Base-by-base conservation (phyloP, 495 filamentous ascomycete species). In the Terfezia claveryi region DNA sequence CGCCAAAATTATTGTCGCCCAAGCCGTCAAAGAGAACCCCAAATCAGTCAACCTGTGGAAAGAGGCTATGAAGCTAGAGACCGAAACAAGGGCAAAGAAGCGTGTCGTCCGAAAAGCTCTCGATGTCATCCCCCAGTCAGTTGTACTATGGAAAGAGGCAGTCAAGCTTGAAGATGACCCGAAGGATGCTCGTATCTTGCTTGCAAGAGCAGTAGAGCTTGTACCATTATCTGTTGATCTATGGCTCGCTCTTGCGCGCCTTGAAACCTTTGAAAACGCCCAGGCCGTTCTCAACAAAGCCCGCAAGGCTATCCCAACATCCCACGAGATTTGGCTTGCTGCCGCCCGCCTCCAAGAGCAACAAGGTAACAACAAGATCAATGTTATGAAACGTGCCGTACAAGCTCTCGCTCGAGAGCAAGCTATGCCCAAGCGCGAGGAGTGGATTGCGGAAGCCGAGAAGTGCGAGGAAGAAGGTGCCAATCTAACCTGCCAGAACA, bases 361-460 rank as follows among this genome's bases (percentile, higher is more conserved):
- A 66, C 81, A 88, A 59, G 85, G 84, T 16, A 76, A 75, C 10
- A 71, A 74, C 23, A 87, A 81, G 66, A 74, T 86, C 53, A 88
- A 86, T 59, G 83, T 96, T 16, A 94, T 99, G 86, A 91, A 87
- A 59, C 81, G 84, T 69, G 91, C 87, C 55, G 76, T 94, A 17
- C 84, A 91, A 63, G 80, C 85, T n/a, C 74, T 99, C 20, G 86
- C 81, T 17, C 81, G 81, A 58, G 86, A 93, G 57, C 87, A 86
- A 38, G 91, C 91, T 10, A 96, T 99, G 91, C 72, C 89, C 44
- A 89, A 92, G 64, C 80, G 91, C 46, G 91, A 99, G 61, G 88
- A 95, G 59, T 99, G 91, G 91, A 89, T 99, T 49, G 74, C 76
- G 3, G 86, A 96, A 67, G 92, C 91, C 0, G 88, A 96, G 66